Evolutionary conservation across 1,284 basidiomycete species (phyloP).

Genomic region (Sanghuangporus baumii): DNA sequence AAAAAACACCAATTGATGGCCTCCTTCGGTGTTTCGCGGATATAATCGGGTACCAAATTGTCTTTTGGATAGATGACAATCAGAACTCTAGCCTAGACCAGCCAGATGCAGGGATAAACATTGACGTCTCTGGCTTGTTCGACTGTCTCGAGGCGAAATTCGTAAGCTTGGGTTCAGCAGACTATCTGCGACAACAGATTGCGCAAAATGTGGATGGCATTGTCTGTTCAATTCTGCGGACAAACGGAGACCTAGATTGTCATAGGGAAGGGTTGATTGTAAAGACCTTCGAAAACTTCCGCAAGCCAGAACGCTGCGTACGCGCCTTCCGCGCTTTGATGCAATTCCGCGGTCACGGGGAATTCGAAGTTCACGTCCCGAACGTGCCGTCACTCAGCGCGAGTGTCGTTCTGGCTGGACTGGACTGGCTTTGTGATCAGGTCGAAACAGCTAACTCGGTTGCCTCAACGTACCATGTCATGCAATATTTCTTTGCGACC

Average conservation of each 20-base stretch:
- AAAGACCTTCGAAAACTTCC: slow-evolving; percentile 34
- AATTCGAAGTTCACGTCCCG: slow-evolving; percentile 50
- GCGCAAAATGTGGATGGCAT: slow-evolving; percentile 48
- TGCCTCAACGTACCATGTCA: slow-evolving; percentile 68
- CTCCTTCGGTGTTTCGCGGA: slow-evolving; percentile 65
- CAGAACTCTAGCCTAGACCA: not conserved
- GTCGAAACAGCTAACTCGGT: slow-evolving; percentile 35
- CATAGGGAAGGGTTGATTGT: slow-evolving; percentile 41
- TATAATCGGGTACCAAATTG: slow-evolving; percentile 59
- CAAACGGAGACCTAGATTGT: slow-evolving; percentile 56
- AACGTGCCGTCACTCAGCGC: slow-evolving; percentile 56
- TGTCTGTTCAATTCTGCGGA: slow-evolving; percentile 49
- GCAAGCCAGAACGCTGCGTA: slow-evolving; percentile 26
- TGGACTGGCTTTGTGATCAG: slow-evolving; percentile 50
- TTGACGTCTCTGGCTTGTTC: slow-evolving; percentile 9
- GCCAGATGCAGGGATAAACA: slow-evolving; percentile 17
- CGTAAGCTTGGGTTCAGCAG: slow-evolving; percentile 27
- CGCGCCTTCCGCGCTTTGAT: slow-evolving; percentile 45
- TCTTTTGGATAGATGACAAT: slow-evolving; percentile 37
- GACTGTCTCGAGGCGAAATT: slow-evolving; percentile 32
- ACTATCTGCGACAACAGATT: slow-evolving; percentile 36
- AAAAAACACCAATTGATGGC: slow-evolving; percentile 47
- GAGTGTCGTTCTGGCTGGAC: slow-evolving; percentile 43
- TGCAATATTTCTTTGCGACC: slow-evolving; percentile 68
- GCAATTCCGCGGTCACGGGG: slow-evolving; percentile 41